Evolutionary conservation across 805 yeast genomes (phyloP).

Genomic region (Clavispora vitiphila): DNA sequence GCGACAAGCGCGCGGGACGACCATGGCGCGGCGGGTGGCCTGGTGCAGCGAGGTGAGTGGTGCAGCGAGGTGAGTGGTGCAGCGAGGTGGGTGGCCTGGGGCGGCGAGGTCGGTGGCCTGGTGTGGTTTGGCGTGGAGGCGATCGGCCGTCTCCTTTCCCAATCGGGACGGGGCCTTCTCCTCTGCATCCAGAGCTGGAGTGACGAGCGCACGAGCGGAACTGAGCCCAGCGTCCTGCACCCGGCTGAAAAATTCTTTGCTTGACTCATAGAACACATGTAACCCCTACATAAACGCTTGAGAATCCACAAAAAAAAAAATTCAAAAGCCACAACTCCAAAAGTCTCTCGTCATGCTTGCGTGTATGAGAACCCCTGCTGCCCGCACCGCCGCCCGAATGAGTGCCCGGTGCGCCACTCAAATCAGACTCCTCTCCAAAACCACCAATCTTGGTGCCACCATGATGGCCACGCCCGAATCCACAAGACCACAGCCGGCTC

Average conservation of each 20-base stretch:
- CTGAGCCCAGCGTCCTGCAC: not conserved
- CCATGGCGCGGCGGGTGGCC: no score
- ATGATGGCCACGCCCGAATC: slow-evolving; percentile 15
- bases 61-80: no score
- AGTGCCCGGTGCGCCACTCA: slow-evolving; percentile 12
- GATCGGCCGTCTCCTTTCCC: no score
- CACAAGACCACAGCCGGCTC: slow-evolving; percentile 43
- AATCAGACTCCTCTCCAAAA: slow-evolving; percentile 26
- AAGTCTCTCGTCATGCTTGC: slow-evolving; percentile 13
- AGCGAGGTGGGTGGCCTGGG: no score
- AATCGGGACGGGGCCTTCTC: no score
- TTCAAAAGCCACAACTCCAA: no score
- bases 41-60: no score
- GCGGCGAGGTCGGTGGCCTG: no score
- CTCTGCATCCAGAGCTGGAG: no score
- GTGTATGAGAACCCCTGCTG: slow-evolving; percentile 10
- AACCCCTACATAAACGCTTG: not conserved
- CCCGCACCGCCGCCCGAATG: slow-evolving; percentile 9
- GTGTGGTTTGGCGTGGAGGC: no score
- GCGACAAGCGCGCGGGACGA: no score
- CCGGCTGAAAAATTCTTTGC: not conserved
- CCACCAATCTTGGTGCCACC: slow-evolving; percentile 27
- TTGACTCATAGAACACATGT: slow-evolving; percentile 1
- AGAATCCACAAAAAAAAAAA: not conserved
- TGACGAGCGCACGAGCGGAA: slow-evolving; percentile 1